phyloP scores from a whole-genome alignment of 1,139 yeast genomes.

The Meyerozyma sp. region DNA sequence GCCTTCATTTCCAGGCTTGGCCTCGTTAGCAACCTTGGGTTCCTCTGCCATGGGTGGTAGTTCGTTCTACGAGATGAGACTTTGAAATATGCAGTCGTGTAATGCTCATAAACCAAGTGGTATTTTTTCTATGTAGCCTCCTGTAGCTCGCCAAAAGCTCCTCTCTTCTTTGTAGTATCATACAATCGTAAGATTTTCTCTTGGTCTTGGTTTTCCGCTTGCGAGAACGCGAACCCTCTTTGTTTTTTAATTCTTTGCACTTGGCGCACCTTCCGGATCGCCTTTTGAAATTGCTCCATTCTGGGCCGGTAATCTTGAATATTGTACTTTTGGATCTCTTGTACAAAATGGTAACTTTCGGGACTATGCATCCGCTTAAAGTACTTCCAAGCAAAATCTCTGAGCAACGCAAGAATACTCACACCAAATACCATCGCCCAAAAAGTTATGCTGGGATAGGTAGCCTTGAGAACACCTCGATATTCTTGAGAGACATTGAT shows the following conservation, averaged over 20 bases:
- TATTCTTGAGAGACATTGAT: slow-evolving; percentile 81
- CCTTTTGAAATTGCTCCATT: slow-evolving; percentile 94
- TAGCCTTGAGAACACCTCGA: slow-evolving; percentile 68
- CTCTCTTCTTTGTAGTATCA: slow-evolving; percentile 76
- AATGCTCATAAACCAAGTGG: background rate
- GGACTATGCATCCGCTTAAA: slow-evolving; percentile 89
- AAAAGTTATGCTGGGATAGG: slow-evolving; percentile 74
- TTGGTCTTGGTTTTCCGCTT: slow-evolving; percentile 89
- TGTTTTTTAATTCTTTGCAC: slow-evolving; percentile 97
- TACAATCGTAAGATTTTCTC: slow-evolving; percentile 88
- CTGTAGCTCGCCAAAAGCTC: slow-evolving; percentile 43
- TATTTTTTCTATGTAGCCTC: slow-evolving; percentile 11
- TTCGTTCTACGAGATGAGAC: slow-evolving; percentile 1
- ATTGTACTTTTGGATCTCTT: slow-evolving; percentile 93
- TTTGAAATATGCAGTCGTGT: background rate
- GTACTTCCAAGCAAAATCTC: slow-evolving; percentile 94
- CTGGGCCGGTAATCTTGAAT: slow-evolving; percentile 93
- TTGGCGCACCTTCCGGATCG: slow-evolving; percentile 94
- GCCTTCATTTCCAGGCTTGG: background rate
- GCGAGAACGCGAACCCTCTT: slow-evolving; percentile 97
- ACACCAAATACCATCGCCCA: slow-evolving; percentile 82
- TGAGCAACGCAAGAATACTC: slow-evolving; percentile 68
- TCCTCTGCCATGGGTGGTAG: background rate
- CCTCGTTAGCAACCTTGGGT: background rate
- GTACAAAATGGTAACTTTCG: slow-evolving; percentile 89